Conservation (phyloP, 352 stramenopile genomes). For the Phytophthora pini region DNA sequence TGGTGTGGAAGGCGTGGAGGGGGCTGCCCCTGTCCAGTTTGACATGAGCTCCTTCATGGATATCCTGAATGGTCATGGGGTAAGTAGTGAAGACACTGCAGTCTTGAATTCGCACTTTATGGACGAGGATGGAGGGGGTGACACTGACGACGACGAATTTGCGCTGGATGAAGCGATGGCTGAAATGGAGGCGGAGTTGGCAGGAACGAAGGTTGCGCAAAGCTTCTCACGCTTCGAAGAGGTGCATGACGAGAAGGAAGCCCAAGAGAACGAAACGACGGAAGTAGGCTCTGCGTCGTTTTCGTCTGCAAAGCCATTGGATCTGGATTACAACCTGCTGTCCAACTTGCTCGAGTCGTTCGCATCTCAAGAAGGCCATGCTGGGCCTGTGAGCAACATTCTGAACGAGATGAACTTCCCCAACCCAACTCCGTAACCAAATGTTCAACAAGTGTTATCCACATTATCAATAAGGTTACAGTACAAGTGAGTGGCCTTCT, state of each 20-base stretch:
- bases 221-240: slow-evolving; percentile 57
- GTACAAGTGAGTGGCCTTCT: slow-evolving; percentile 3
- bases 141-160: slow-evolving; percentile 41
- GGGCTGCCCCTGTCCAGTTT: slow-evolving; percentile 59
- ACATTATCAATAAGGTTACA: slow-evolving; percentile 1
- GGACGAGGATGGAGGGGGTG: slow-evolving; percentile 31
- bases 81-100: slow-evolving; percentile 1
- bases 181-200: slow-evolving; percentile 80
- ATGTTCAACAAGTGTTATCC: not conserved
- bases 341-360: slow-evolving; percentile 86
- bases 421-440: slow-evolving; percentile 14
- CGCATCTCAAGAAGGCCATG: slow-evolving; percentile 74
- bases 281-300: slow-evolving; percentile 26
- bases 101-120: slow-evolving; percentile 32
- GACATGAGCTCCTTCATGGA: slow-evolving; percentile 77
- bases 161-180: slow-evolving; percentile 67
- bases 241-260: slow-evolving; percentile 15
- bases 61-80: slow-evolving; percentile 49
- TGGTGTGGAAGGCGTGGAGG: slow-evolving; percentile 73
- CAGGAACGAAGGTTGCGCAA: slow-evolving; percentile 55
- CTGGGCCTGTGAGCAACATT: slow-evolving; percentile 80
- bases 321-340: slow-evolving; percentile 86
- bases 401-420: slow-evolving; percentile 65
- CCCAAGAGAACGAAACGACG: slow-evolving; percentile 9
- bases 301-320: slow-evolving; percentile 55